Conservation (phyloP, 495 filamentous ascomycete genomes). For the Lophium mytilinum region DNA sequence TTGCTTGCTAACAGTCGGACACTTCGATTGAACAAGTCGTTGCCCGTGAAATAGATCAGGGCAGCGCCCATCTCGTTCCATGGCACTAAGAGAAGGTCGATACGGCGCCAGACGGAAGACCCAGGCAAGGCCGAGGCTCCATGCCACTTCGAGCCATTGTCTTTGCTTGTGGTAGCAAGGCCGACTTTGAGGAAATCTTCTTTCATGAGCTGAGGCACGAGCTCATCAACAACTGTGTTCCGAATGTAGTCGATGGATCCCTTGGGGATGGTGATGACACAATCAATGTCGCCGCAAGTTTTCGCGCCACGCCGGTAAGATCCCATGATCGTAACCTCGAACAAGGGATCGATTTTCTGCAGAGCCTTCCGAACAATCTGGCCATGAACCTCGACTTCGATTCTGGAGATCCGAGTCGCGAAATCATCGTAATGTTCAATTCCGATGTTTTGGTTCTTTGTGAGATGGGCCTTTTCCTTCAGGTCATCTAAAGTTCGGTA, state of each 20-base stretch:
- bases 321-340: constrained; percentile 68
- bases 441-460: constrained; percentile 66
- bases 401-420: constrained; percentile 68
- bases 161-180: constrained; percentile 41
- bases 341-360: constrained; percentile 49
- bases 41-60: constrained; percentile 90
- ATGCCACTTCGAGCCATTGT: constrained; percentile 71
- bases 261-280: constrained; percentile 69
- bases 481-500: constrained; percentile 70
- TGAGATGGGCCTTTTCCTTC: constrained; percentile 53
- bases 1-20: constrained; percentile 74
- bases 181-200: constrained; percentile 52
- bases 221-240: constrained; percentile 49
- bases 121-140: constrained; percentile 66
- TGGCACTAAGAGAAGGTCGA: constrained; percentile 84
- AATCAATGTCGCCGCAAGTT: constrained; percentile 74
- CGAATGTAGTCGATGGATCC: constrained; percentile 53
- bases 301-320: constrained; percentile 77
- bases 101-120: constrained; percentile 56
- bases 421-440: constrained; percentile 80
- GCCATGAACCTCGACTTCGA: constrained; percentile 66
- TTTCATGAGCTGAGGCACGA: constrained; percentile 54
- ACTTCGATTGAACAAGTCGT: constrained; percentile 93
- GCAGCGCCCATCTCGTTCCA: constrained; percentile 77
- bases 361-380: constrained; percentile 57